Evolutionary conservation across 202 grass and related monocot species (phyloP), one percentile per base, ranked within the genome.

Genomic region (Musa balbisiana): DNA sequence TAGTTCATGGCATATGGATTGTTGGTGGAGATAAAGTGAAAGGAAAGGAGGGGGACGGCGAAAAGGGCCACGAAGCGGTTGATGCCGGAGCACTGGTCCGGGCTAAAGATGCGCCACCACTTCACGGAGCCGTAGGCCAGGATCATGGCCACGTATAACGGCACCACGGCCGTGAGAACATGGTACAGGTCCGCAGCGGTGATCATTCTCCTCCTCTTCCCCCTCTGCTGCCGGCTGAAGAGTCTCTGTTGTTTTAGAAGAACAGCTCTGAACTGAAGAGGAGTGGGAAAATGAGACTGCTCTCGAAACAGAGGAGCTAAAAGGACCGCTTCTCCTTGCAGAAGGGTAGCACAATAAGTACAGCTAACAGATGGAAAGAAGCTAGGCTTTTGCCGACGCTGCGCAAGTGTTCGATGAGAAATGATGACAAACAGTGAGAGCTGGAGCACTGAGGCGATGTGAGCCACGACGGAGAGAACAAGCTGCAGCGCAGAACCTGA

Each of bases 61-160:
- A 97, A 97, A 70, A 97, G 94, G 5, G 94, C 94, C 2, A 97
- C 94, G 74, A 97, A 97, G 54, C 94, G 88, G 86, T 97, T 97
- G 82, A 97, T 97, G 13, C 94, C 90, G 1, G 90, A 91, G 88
- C 94, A 97, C 76, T 93, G 94, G 75, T 97, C 94, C 0, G 94
- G 94, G 0, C 86, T 80, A 83, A 97, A 93, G 77, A 93, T 93
- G 33, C 81, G 78, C 90, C 90, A 93, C 94, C 94, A 97, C 2
- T 87, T 90, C 11, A 97, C 94, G 19, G 94, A 97, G 23, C 83
- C 93, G 78, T 96, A 96, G 11, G 89, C 92, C 0, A 96, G 89
- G 74, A 91, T 87, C 92, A 96, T 92, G 1, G 92, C 92, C 0
- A 96, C 92, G 76, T 96, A 96, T 0, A 96, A 85, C 43, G 92